Conservation (phyloP, 371 early-diverging fungal genomes). For the Mucor saturninus region DNA sequence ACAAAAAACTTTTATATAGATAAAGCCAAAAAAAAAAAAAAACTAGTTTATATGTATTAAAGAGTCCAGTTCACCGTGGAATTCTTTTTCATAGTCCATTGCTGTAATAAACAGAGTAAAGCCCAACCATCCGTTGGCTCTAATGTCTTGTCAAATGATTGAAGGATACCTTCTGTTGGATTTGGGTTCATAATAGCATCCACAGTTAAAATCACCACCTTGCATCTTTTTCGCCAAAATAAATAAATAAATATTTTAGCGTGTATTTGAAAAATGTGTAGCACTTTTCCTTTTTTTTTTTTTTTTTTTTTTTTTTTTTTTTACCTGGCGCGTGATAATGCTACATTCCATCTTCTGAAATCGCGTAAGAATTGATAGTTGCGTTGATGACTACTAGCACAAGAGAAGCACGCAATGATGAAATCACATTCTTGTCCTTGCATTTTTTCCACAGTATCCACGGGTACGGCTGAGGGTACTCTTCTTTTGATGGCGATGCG, state of each 20-base stretch:
- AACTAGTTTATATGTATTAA: background rate
- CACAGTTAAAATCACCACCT: slow-evolving; percentile 57
- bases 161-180: slow-evolving; percentile 18
- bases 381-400: slow-evolving; percentile 24
- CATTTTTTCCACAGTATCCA: slow-evolving; percentile 52
- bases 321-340: slow-evolving; percentile 56
- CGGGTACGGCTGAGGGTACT: slow-evolving; percentile 16
- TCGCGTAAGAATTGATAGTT: slow-evolving; percentile 49
- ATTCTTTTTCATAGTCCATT: slow-evolving; percentile 30
- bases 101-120: slow-evolving; percentile 36
- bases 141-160: slow-evolving; percentile 20
- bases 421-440: slow-evolving; percentile 66
- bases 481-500: slow-evolving; percentile 43
- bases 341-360: slow-evolving; percentile 63
- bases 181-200: slow-evolving; percentile 41
- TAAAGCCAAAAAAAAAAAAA: slow-evolving; percentile 3
- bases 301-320: background rate
- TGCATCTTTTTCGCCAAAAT: slow-evolving; percentile 38
- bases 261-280: background rate
- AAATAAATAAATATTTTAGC: background rate
- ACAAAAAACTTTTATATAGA: background rate
- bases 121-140: slow-evolving; percentile 41
- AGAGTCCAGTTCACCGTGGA: slow-evolving; percentile 31
- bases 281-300: too few species aligned
- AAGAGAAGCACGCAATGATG: slow-evolving; percentile 59